phyloP scores from a whole-genome alignment of 805 yeast species.

The Candida pseudoglaebosa region DNA sequence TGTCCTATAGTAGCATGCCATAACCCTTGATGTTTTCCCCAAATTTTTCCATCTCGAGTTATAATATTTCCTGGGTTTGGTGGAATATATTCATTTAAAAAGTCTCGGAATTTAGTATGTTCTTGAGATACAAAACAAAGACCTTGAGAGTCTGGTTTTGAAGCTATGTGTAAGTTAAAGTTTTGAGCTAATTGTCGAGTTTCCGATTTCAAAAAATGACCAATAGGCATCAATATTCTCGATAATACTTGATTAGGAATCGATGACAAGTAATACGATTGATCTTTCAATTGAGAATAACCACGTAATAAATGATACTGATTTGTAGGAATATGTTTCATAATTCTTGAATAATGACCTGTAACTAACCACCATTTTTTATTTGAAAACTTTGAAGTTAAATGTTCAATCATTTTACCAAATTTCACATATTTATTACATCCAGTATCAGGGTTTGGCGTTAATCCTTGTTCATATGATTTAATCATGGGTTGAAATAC shows the following conservation, averaged over 20 bases:
- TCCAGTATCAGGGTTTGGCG: slow-evolving; percentile 93
- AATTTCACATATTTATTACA: slow-evolving; percentile 87
- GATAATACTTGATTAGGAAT: slow-evolving; percentile 44
- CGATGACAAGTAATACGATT: slow-evolving; percentile 83
- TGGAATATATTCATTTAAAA: slow-evolving; percentile 68
- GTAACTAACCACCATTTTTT: slow-evolving; percentile 81
- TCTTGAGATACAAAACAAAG: slow-evolving; percentile 79
- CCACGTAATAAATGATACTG: slow-evolving; percentile 55
- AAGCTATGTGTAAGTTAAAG: slow-evolving; percentile 53
- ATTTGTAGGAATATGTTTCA: slow-evolving; percentile 26
- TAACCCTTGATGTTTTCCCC: slow-evolving; percentile 82
- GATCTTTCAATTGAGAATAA: slow-evolving; percentile 66
- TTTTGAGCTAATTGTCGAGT: slow-evolving; percentile 65
- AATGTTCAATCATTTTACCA: slow-evolving; percentile 64
- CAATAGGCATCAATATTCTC: slow-evolving; percentile 72
- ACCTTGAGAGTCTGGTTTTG: slow-evolving; percentile 93
- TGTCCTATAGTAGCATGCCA: slow-evolving; percentile 98
- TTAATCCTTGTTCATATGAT: slow-evolving; percentile 63
- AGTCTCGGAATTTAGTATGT: slow-evolving; percentile 61
- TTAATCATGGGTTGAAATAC: slow-evolving; percentile 92
- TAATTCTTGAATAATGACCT: slow-evolving; percentile 71
- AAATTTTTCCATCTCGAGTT: slow-evolving; percentile 67
- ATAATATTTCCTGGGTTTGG: slow-evolving; percentile 76
- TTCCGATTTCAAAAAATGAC: slow-evolving; percentile 70
- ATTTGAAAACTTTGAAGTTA: slow-evolving; percentile 35